phyloP scores from a whole-genome alignment of 2,329 filamentous ascomycete species.

The Byssochlamys sp. region DNA sequence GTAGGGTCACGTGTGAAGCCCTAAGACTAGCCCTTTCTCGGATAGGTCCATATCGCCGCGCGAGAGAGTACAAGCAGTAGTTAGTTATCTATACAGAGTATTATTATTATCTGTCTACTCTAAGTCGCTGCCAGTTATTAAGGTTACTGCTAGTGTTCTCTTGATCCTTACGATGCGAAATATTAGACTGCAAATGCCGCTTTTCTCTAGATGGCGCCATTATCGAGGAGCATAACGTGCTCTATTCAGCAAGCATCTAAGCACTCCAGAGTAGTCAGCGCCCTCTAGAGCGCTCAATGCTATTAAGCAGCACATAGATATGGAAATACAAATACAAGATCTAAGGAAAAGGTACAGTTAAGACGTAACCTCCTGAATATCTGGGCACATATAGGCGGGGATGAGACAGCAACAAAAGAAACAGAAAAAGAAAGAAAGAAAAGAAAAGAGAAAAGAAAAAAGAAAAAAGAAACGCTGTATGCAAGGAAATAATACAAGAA shows the following conservation, averaged over 20 bases:
- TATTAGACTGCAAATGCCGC: background rate
- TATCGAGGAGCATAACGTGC: background rate
- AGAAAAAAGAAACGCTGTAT: background rate
- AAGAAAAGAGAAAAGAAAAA: no score
- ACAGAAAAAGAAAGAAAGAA: no score
- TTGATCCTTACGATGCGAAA: background rate
- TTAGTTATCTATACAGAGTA: background rate
- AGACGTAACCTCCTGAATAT: conserved; percentile 1
- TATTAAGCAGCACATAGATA: background rate
- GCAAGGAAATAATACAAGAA: conserved; percentile 11
- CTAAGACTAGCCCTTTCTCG: conserved; percentile 27
- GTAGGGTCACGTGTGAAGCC: conserved; percentile 17
- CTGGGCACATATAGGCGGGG: conserved; percentile 3
- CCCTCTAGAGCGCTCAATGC: background rate
- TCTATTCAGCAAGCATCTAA: background rate
- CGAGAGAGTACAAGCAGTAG: background rate
- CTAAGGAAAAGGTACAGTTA: background rate
- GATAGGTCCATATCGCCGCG: conserved; percentile 1
- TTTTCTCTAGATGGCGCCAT: background rate
- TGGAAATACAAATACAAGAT: background rate
- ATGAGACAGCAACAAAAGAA: conserved; percentile 3
- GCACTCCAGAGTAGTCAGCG: background rate
- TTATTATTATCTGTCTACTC: no score
- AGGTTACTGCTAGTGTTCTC: background rate
- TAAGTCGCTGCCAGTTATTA: background rate